Evolutionary conservation across 768 basidiomycete species (phyloP).

Genomic region (Lyophyllum semitale): DNA sequence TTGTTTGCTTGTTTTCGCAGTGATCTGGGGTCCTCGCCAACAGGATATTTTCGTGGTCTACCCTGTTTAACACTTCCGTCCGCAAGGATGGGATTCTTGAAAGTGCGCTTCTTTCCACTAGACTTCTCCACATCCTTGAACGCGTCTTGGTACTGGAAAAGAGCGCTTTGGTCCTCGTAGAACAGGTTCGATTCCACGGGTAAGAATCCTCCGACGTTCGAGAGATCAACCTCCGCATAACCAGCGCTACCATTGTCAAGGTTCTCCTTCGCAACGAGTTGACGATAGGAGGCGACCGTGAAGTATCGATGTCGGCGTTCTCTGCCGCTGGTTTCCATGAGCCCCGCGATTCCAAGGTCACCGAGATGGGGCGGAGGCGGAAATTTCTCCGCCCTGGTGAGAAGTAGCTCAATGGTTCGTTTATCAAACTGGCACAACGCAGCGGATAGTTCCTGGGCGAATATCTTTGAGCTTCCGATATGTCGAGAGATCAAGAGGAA

Average conservation of each 20-base stretch:
- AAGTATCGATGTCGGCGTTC: conserved; percentile 88
- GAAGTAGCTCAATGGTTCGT: conserved; percentile 81
- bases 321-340: conserved; percentile 82
- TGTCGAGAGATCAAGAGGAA: background rate
- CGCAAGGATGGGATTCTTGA: conserved; percentile 50
- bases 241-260: conserved; percentile 53
- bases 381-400: conserved; percentile 65
- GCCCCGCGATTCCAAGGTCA: conserved; percentile 67
- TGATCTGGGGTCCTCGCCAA: conserved; percentile 19
- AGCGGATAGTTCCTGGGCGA: conserved; percentile 58
- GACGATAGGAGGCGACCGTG: conserved; percentile 68
- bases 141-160: conserved; percentile 50
- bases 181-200: conserved; percentile 49
- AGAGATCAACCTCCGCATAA: conserved; percentile 47
- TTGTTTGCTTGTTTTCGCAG: conserved; percentile 14
- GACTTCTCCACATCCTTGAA: conserved; percentile 40
- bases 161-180: conserved; percentile 45
- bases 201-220: conserved; percentile 56
- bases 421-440: conserved; percentile 73
- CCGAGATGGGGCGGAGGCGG: conserved; percentile 70
- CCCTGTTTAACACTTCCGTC: conserved; percentile 60
- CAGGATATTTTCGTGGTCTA: conserved; percentile 48
- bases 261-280: conserved; percentile 63
- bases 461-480: background rate
- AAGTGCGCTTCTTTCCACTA: conserved; percentile 31